A percentile compares a stretch with the other conserved stretches of the same genome.
Conservation (phyloP, 2,329 filamentous ascomycete genomes). For the Fusarium beomiforme region DNA sequence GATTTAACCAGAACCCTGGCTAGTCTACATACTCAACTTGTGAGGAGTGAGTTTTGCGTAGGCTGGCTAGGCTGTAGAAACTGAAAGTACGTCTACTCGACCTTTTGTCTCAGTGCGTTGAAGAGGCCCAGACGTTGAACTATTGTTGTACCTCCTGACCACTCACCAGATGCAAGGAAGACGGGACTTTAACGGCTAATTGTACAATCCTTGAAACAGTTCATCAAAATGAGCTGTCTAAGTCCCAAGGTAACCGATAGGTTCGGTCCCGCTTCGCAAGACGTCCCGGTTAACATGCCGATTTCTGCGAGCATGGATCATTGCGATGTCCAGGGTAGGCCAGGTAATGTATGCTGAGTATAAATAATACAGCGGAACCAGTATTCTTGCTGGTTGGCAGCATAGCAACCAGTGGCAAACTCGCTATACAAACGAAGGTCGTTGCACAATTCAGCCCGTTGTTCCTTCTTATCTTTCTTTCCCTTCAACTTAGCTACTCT, state of each 20-base stretch:
- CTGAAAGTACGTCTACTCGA: conserved; percentile 20
- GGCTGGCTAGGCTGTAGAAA: conserved; percentile 1
- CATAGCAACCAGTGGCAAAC: not conserved
- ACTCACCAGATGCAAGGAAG: no score
- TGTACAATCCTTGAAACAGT: no score
- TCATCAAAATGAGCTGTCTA: no score
- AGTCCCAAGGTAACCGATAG: not conserved
- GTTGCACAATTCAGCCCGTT: no score
- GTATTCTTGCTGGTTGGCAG: not conserved
- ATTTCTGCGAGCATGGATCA: not conserved
- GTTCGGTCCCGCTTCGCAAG: not conserved
- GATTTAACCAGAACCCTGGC: not conserved
- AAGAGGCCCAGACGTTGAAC: conserved; percentile 15
- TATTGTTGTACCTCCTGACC: not conserved
- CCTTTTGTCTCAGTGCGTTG: conserved; percentile 8
- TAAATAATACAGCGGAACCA: not conserved
- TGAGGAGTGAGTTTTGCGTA: not conserved
- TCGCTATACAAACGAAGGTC: not conserved
- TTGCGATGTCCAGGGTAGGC: not conserved
- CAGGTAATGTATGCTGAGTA: not conserved
- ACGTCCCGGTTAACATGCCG: not conserved
- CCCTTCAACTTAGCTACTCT: not conserved
- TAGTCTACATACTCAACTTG: no score
- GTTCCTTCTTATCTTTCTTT: not conserved
- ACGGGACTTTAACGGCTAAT: not conserved